Base-by-base conservation (phyloP, 768 basidiomycete species). In the Cystofilobasidium bisporidii region DNA sequence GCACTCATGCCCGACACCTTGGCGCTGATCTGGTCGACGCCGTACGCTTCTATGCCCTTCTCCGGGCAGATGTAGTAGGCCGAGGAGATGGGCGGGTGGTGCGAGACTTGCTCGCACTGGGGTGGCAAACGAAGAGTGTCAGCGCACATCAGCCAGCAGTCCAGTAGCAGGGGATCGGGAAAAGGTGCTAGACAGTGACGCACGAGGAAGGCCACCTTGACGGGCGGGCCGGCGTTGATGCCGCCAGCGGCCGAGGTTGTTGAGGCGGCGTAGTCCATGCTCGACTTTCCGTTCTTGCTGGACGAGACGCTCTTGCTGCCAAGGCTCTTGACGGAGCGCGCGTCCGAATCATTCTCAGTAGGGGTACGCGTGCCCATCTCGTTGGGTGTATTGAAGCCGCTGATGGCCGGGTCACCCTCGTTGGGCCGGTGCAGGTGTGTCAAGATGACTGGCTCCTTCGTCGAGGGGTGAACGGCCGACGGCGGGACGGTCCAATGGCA, bases 31-130 rank as follows among this genome's bases (percentile, higher is more conserved):
- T 99, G 94, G 79, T 99, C 94, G 66, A 91, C 78, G 5, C 92
- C 94, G 22, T 78, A 78, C 75, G 88, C 81, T 70, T 88, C 85
- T 48, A 93, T 74, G 36, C 83, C 83, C 30, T 85, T 83, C 48
- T 83, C 79, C 0, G 92, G 90, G 76, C 89, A 93, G 5, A 79
- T 70, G 10, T 87, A 89, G 70, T 85, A 86, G 74, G 85, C 94
- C 0, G 88, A 85, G 0, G 91, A 94, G 36, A 97, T 84, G 3
- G 96, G 96, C 0, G 96, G 96, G 73, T 99, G 96, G 78, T 99
- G 96, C 1, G 89, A 96, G 57, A 97, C 86, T 77, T 96, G 93
- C 76, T 96, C 93, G 18, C 91, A 94, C 78, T 80, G 70, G 41
- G 30, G 26, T 33, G 28, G 30, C 32, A 69, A 45, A 38, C 26